Base-by-base conservation (phyloP, 192 early-diverging fungal species). In the Backusella psychrophila region DNA sequence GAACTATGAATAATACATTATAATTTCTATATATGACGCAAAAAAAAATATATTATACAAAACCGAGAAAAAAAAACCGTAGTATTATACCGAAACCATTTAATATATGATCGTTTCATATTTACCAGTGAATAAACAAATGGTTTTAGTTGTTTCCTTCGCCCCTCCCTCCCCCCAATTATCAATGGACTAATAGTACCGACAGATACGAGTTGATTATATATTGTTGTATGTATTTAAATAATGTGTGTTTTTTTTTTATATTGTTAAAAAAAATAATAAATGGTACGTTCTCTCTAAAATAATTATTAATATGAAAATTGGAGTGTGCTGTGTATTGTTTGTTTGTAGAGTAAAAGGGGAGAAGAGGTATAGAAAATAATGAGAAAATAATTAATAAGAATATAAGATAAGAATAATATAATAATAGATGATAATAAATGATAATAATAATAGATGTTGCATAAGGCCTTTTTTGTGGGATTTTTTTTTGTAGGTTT, bases 341-440 rank as follows among this genome's bases (percentile, higher is more conserved):
- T 49, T 49, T 49, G 46, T 49, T n/a, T 44, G 42, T 44, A 44
- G 46, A 44, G 21, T 19, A 52, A 21, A 56, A 59, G 23, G 53
- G 53, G 53, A 15, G 42, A 44, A n/a, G 52, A 56, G 53, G 53
- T 59, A 59, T 59, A 59, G 53, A 59, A 59, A 59, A 59, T 49
- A 49, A 49, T 17, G 17, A 49, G 5, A 49, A 49, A 49, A 49
- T 0, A n/a, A 49, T 49, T 44, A 44, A 44, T 44, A 44, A 44
- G 42, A 15, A 49, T 49, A 49, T 49, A 49, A 49, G 19, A 49
- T 49, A 49, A 49, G 5, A 49, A 49, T 49, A 49, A n/a, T 4
- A 19, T 49, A 49, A 49, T n/a, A 49, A 49, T 44, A 44, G 42
- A 19, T 49, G 5, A 49, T 49, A 49, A 49, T 49, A 49, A 15